Conservation (phyloP, 768 basidiomycete genomes). For the Holtermanniella nyarrowii region DNA sequence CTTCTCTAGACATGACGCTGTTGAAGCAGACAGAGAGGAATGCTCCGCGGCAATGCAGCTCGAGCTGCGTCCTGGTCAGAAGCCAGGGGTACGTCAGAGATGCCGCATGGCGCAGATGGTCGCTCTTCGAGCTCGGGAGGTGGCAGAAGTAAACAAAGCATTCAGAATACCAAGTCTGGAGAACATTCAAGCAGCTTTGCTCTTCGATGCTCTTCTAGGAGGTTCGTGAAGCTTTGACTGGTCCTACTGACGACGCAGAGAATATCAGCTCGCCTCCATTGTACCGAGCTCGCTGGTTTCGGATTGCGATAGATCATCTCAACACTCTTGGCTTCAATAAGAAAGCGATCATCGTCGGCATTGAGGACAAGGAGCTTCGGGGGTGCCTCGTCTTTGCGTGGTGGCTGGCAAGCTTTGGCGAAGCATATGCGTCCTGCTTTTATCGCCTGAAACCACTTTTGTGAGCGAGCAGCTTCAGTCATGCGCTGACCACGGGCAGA, state of each 20-base stretch:
- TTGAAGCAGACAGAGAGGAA: constrained; percentile 64
- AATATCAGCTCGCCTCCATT: constrained; percentile 48
- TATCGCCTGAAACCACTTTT: constrained; percentile 75
- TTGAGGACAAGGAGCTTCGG: constrained; percentile 18
- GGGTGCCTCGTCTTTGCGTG: constrained; percentile 54
- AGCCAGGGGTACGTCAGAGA: constrained; percentile 44
- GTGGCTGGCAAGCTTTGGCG: constrained; percentile 68
- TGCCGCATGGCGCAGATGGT: constrained; percentile 68
- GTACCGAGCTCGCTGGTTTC: constrained; percentile 34
- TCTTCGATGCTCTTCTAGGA: constrained; percentile 75
- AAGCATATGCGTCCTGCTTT: constrained; percentile 63
- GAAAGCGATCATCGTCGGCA: constrained; percentile 11
- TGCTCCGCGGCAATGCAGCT: constrained; percentile 12
- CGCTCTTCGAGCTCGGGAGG: constrained; percentile 69
- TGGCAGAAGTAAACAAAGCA: constrained; percentile 77
- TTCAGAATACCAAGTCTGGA: constrained; percentile 68
- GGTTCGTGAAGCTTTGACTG: constrained; percentile 54
- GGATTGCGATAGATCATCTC: constrained; percentile 11
- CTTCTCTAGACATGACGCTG: constrained; percentile 80
- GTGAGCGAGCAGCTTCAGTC: constrained; percentile 37
- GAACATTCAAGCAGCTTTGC: constrained; percentile 67
- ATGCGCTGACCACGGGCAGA: background rate
- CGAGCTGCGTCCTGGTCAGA: constrained; percentile 12
- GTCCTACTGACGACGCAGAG: background rate
- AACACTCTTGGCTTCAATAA: constrained; percentile 22